These are phyloP conservation scores for Boeremia exigua DNA, from an alignment of 2,329 filamentous ascomycete species.

Conservation along the genomic window DNA sequence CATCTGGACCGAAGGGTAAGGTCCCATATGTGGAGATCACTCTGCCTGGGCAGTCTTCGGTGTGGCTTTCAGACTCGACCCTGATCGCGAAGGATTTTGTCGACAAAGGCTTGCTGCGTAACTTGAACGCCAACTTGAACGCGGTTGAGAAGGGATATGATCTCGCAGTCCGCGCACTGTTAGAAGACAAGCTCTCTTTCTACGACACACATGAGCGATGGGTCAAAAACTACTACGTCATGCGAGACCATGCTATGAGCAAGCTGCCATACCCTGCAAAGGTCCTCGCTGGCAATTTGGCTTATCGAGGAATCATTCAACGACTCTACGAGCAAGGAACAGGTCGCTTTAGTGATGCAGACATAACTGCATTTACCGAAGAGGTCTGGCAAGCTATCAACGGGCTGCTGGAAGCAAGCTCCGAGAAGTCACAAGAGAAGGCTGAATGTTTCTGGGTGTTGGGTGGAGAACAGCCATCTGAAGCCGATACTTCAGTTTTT, in stretches of 20 bases:
- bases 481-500: slow-evolving; percentile 64
- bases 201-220: slow-evolving; percentile 62
- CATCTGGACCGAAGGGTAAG: slow-evolving; percentile 62
- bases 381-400: slow-evolving; percentile 64
- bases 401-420: slow-evolving; percentile 50
- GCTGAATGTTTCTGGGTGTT: slow-evolving; percentile 63
- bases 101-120: slow-evolving; percentile 50
- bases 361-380: slow-evolving; percentile 53
- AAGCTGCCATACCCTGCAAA: slow-evolving; percentile 60
- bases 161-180: slow-evolving; percentile 58
- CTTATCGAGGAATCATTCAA: slow-evolving; percentile 51
- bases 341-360: slow-evolving; percentile 57
- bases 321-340: slow-evolving; percentile 65
- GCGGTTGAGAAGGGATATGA: slow-evolving; percentile 55
- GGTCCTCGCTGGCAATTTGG: slow-evolving; percentile 58
- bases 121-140: slow-evolving; percentile 57
- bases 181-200: slow-evolving; percentile 68
- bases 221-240: slow-evolving; percentile 64
- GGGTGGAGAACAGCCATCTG: slow-evolving; percentile 60
- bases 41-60: slow-evolving; percentile 15
- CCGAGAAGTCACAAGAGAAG: slow-evolving; percentile 34
- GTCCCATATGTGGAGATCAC: slow-evolving; percentile 61
- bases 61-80: slow-evolving; percentile 58
- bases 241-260: slow-evolving; percentile 60
- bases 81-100: slow-evolving; percentile 61